phyloP scores from a whole-genome alignment of 805 yeast genomes.

The Wickerhamiella brachini region DNA sequence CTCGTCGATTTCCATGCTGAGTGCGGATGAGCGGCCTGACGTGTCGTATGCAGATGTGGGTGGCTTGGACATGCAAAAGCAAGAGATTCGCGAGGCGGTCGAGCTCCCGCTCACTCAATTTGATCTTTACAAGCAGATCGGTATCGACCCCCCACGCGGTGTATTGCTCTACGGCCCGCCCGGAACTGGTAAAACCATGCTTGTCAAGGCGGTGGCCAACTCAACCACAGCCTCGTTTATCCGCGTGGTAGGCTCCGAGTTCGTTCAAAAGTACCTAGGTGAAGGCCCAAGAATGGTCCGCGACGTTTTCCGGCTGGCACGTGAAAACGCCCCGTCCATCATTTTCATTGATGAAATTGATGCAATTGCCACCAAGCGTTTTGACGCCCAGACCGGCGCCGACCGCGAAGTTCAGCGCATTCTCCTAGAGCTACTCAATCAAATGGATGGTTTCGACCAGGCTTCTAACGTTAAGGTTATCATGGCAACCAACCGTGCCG shows the following conservation, averaged over 20 bases:
- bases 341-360: conserved; percentile 97
- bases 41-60: conserved; percentile 97
- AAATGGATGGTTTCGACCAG: conserved; percentile 99
- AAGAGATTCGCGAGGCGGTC: conserved; percentile 96
- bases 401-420: conserved; percentile 99
- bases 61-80: conserved; percentile 98
- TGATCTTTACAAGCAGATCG: conserved; percentile 91
- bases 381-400: conserved; percentile 99
- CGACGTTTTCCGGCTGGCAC: conserved; percentile 91
- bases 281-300: conserved; percentile 99
- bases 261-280: conserved; percentile 94
- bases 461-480: conserved; percentile 89
- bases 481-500: conserved; percentile 99
- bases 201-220: conserved; percentile 97
- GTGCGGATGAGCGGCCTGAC: conserved; percentile 88
- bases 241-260: conserved; percentile 95
- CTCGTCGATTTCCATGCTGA: conserved; percentile 85
- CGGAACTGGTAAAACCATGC: conserved; percentile 98
- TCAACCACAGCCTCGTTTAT: conserved; percentile 91
- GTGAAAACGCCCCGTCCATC: conserved; percentile 94
- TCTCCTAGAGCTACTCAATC: conserved; percentile 84
- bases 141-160: conserved; percentile 98
- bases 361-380: conserved; percentile 97
- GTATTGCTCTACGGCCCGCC: conserved; percentile 98
- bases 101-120: conserved; percentile 93